phyloP scores from a whole-genome alignment of 1,139 yeast species.

The Pichia kudriavzevii region DNA sequence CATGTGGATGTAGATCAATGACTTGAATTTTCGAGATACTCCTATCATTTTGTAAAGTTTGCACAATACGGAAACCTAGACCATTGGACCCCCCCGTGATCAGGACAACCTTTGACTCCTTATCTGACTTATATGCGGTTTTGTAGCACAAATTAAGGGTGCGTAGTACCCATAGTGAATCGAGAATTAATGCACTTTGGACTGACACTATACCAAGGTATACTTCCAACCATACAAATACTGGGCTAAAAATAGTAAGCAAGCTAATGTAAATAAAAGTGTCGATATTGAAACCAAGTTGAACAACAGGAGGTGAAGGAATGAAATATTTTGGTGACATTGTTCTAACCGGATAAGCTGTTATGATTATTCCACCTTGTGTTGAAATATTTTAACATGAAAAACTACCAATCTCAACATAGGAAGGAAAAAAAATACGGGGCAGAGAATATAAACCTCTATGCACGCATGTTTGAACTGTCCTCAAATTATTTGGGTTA shows the following conservation, averaged over 20 bases:
- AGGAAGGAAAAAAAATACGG: too few species aligned
- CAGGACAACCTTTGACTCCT: conserved; percentile 17
- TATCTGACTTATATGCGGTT: neutral
- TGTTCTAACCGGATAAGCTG: too few species aligned
- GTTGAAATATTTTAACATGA: too few species aligned
- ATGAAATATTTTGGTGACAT: conserved; percentile 4
- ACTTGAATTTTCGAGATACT: conserved; percentile 12
- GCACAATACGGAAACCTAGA: conserved; percentile 24
- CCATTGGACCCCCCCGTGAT: conserved; percentile 29
- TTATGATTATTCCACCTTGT: too few species aligned
- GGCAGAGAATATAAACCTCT: too few species aligned
- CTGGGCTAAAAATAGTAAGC: conserved; percentile 20
- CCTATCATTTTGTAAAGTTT: neutral
- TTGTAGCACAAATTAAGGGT: conserved; percentile 11
- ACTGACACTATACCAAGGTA: neutral
- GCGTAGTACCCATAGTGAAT: conserved; percentile 18
- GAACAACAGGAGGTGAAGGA: conserved; percentile 17
- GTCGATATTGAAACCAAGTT: conserved; percentile 18
- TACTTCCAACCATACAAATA: conserved; percentile 14
- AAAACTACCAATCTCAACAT: too few species aligned
- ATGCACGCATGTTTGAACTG: too few species aligned
- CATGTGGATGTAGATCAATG: conserved; percentile 10
- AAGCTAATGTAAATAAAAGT: conserved; percentile 16
- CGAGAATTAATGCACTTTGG: conserved; percentile 8
- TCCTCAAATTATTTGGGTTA: too few species aligned